Evolutionary conservation across 1,284 basidiomycete species (phyloP).

Genomic region (Ustilago sp.): DNA sequence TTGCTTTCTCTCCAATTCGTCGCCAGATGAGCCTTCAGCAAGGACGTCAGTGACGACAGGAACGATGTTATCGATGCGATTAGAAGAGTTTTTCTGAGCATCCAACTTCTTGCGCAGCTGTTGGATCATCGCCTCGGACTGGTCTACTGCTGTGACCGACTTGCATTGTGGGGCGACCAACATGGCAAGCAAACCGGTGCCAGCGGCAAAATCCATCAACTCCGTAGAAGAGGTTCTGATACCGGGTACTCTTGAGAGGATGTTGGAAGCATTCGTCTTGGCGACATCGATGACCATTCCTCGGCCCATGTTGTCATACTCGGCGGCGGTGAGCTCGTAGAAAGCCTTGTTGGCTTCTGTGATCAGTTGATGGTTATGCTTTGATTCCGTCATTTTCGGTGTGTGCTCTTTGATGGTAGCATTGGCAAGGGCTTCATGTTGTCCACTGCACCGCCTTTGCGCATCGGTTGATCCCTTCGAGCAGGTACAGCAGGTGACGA

Average conservation of each 20-base stretch:
- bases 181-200: conserved; percentile 46
- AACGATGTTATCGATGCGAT: conserved; percentile 21
- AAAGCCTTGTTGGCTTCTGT: conserved; percentile 48
- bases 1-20: conserved; percentile 15
- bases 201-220: conserved; percentile 47
- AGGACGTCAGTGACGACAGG: conserved; percentile 30
- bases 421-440: conserved; percentile 24
- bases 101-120: conserved; percentile 43
- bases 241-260: conserved; percentile 34
- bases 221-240: conserved; percentile 16
- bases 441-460: conserved; percentile 33
- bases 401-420: conserved; percentile 9
- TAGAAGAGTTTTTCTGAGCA: conserved; percentile 10
- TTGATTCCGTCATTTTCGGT: conserved; percentile 15
- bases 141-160: conserved; percentile 38
- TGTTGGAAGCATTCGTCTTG: conserved; percentile 40
- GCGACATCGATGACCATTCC: conserved; percentile 39
- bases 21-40: neutral
- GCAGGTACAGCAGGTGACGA: conserved; percentile 31
- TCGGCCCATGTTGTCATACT: conserved; percentile 43
- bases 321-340: conserved; percentile 44
- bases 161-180: conserved; percentile 39
- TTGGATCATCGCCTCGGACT: conserved; percentile 38
- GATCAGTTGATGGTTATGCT: conserved; percentile 20
- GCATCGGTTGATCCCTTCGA: conserved; percentile 24